Evolutionary conservation across 2,329 filamentous ascomycete species (phyloP), one percentile per base, ranked within the genome.

Genomic region (Clonostachys chloroleuca): DNA sequence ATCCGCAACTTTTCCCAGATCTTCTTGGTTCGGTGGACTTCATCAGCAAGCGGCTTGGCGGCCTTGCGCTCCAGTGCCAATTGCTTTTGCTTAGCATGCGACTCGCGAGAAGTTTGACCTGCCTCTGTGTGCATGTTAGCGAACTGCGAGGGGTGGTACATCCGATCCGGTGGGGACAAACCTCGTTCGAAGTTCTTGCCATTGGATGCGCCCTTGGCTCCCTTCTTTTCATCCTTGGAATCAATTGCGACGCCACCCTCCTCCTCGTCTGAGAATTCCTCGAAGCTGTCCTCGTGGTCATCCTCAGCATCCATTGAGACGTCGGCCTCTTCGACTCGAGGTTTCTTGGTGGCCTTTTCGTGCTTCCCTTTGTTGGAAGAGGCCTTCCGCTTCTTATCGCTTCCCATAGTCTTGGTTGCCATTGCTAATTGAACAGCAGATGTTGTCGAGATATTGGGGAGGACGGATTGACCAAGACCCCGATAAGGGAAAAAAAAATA

Each of bases 1-100:
- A 89, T 79, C 54, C 94, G 86, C 62, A 99, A 72, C 51, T 88
- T 83, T 73, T 99, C 94, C 95, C 94, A 99, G 46, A 99, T 80
- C 73, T 96, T 95, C 77, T 99, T 99, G 46, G 89, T 88, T 52
- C 91, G 85, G 52, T 86, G 81, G 54, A 97, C 84, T 60, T 88
- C 83, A 64, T 97, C 92, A 61, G 92, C 91, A 56, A 97, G 85
- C 20, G 94, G 94, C 71, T 96, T 97, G 40, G 88, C 86, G 36
- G 89, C 86, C 75, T 92, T 96, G 56, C 95, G 89, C 64, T 97
- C 92, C 60, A 84, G 86, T 20, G 84, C 86, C 44, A 96, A 75
- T 52, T 86, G 86, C 68, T 92, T 96, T 70, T 99, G 94, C 68
- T 96, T 96, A 44, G 85, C 84, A 66, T 97, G 94, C 18, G 91